Evolutionary conservation across 2,329 filamentous ascomycete species (phyloP), one percentile per base, ranked within the genome.

Genomic region (Chrysoporthe puriensis): DNA sequence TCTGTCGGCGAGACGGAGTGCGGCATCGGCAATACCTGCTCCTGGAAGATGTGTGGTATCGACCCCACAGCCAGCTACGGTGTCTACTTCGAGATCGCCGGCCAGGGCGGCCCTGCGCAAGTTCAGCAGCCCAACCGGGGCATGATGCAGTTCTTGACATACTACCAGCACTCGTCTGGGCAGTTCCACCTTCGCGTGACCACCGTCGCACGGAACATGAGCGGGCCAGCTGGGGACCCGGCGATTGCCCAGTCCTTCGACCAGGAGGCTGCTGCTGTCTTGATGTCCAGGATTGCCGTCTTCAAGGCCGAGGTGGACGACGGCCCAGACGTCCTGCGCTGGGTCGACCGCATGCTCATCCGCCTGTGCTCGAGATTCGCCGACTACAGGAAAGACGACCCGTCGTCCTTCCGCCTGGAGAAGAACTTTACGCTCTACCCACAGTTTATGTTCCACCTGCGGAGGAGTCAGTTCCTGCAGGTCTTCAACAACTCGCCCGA

Each of bases 401-500:
- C 96, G 16, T 96, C 95, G 5, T 98, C 95, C 0, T 99, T 99
- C 88, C 89, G 94, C 46, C 81, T 97, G 71, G 96, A 99, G 80
- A 97, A 97, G 88, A 99, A 99, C 84, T 99, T 99, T 77, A 98
- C 95, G 0, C 86, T 99, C 18, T 99, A 99, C 77, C 96, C 96
- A 36, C 96, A 99, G 78, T 99, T 99, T 82, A 99, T 99, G 96
- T 99, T 99, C 85, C 96, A 99, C 79, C 86, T 99, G 70, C 91
- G 96, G 74, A 89, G 96, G 79, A 97, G 94, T 80, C 96, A 98
- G 79, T 99, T 99, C 84, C 81, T 99, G 72, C 96, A 99, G 77
- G 94, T 99, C 67, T 99, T 99, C 87, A 99, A 99, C 84, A 99
- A 98, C 80, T 98, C 95, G 0, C 96, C 96, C 8, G 96, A 99